phyloP scores from a whole-genome alignment of 805 yeast species.

The Starmerella khaoyaiensis region DNA sequence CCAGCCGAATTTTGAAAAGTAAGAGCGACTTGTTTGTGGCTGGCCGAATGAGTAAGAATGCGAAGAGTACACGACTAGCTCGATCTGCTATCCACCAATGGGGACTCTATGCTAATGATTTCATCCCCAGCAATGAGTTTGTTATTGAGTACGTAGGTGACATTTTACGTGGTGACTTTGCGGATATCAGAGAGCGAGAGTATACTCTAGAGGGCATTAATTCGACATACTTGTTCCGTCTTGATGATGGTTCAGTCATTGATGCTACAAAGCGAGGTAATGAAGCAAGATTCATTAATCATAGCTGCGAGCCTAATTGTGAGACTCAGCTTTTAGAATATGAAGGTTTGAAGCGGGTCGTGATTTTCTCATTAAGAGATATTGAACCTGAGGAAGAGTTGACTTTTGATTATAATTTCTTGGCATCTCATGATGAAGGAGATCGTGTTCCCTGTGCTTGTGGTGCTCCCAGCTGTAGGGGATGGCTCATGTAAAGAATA shows the following conservation, averaged over 20 bases:
- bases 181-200: conserved; percentile 78
- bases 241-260: conserved; percentile 86
- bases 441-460: conserved; percentile 85
- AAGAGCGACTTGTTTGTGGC: conserved; percentile 64
- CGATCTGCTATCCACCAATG: conserved; percentile 95
- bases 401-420: conserved; percentile 93
- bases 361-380: conserved; percentile 82
- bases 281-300: conserved; percentile 91
- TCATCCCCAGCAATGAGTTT: conserved; percentile 93
- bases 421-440: conserved; percentile 64
- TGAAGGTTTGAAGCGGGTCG: conserved; percentile 87
- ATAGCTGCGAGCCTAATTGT: conserved; percentile 95
- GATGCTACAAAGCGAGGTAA: conserved; percentile 98
- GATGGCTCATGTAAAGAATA: conserved; percentile 11
- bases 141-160: conserved; percentile 97
- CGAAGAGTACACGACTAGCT: conserved; percentile 92
- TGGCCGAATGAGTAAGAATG: conserved; percentile 65
- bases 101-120: conserved; percentile 94
- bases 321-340: conserved; percentile 74
- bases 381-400: conserved; percentile 64
- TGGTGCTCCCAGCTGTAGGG: conserved; percentile 74
- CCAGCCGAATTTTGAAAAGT: background rate
- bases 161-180: conserved; percentile 80
- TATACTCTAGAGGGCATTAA: conserved; percentile 88
- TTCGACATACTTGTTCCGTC: conserved; percentile 80